Base-by-base conservation (phyloP, 805 yeast species). In the Millerozyma acaciae region DNA sequence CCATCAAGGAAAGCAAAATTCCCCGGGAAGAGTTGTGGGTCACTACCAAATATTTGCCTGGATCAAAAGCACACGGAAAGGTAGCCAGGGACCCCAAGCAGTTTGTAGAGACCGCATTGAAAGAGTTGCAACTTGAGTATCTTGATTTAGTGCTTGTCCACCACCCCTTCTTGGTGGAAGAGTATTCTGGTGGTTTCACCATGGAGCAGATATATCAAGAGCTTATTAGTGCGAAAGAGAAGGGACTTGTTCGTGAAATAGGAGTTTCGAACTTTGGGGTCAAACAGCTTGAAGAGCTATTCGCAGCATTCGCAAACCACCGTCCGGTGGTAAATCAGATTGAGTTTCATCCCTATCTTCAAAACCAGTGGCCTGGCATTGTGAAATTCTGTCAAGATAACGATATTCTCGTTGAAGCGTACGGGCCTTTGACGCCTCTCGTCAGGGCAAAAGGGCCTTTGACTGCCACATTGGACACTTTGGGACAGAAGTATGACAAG, bases 261-360 rank as follows among this genome's bases (percentile, higher is more conserved):
- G 90, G 90, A 10, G 77, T 78, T 14, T 80, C 87, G 12, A 82
- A 83, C 53, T 81, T 78, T 45, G 58, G 73, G 13, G 64, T 64
- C n/a, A 62, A 55, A 5, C 72, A 76, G 43, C 50, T 80, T 33
- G 60, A 79, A 40, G 53, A 44, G 17, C 53, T 75, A 14, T 10
- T 23, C 13, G 15, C 6, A 15, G 13, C 7, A n/a, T 7, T n/a
- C 7, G 10, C 13, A n/a, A 48, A 7, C 6, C 13, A n/a, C 13
- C 10, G 13, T 7, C 26, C 26, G 10, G 68, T 62, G 38, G 78
- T 82, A 21, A 73, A 81, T 48, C 90, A 84, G 55, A 75, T 83
- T 40, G 93, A 83, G 51, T 80, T 68, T 65, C 80, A 73, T 50
- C 81, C 87, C 0, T 79, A 79, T 48, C 64, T 81, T 47, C 86